phyloP scores from a whole-genome alignment of 805 yeast species.

The Yamadazyma philogaea region DNA sequence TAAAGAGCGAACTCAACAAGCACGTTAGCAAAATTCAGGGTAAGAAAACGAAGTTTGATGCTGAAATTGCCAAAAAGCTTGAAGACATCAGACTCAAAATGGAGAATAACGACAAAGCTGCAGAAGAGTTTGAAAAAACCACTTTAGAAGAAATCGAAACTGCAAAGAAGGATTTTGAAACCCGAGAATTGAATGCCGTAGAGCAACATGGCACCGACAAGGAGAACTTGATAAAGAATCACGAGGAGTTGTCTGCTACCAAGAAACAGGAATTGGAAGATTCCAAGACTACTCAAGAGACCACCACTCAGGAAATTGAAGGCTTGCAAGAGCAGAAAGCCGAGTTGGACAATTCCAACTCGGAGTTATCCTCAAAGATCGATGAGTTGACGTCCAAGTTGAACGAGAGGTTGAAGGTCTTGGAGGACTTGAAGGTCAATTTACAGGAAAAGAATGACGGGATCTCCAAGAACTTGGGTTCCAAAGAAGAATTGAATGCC shows the following conservation, averaged over 20 bases:
- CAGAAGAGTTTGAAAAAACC: constrained; percentile 38
- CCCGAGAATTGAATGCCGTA: constrained; percentile 46
- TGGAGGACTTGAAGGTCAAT: constrained; percentile 31
- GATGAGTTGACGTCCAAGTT: constrained; percentile 45
- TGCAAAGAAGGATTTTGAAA: constrained; percentile 42
- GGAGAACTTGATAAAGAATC: constrained; percentile 40
- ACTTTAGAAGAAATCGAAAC: constrained; percentile 44
- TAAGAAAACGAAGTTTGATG: constrained; percentile 36
- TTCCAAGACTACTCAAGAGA: constrained; percentile 39
- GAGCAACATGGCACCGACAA: constrained; percentile 45
- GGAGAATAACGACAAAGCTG: constrained; percentile 29
- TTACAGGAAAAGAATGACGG: constrained; percentile 29
- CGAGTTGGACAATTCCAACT: constrained; percentile 36
- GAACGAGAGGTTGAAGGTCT: constrained; percentile 33
- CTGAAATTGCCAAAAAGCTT: constrained; percentile 37
- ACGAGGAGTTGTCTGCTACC: constrained; percentile 44
- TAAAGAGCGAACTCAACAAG: constrained; percentile 35
- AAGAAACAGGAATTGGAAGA: constrained; percentile 43
- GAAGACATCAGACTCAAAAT: constrained; percentile 20
- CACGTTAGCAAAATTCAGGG: constrained; percentile 36
- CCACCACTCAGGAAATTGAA: constrained; percentile 45
- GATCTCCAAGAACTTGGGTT: constrained; percentile 25
- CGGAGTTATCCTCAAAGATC: constrained; percentile 34
- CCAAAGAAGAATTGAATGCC: constrained; percentile 42
- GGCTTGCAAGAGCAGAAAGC: constrained; percentile 42